These are phyloP conservation scores for Erigeron canadensis DNA, from an alignment of 129 eudicot species.

Conservation along the genomic window DNA sequence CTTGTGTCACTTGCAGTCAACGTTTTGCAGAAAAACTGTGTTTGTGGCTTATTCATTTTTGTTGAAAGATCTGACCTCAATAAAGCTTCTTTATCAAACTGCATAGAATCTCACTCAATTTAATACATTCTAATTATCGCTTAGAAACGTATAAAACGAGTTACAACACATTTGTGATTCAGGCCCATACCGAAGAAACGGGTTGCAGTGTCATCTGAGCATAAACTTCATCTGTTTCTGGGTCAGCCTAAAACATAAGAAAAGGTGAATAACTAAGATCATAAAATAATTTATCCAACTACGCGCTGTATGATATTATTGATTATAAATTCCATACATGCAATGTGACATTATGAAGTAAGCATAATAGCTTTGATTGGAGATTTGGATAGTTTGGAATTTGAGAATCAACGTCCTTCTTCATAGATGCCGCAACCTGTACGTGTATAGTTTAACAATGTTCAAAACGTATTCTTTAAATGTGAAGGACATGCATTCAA, in stretches of 20 bases:
- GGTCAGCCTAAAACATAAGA: slow-evolving; percentile 66
- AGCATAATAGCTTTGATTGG: slow-evolving; percentile 81
- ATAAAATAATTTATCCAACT: background rate
- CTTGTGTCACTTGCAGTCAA: slow-evolving; percentile 99
- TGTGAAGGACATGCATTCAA: background rate
- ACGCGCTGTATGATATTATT: background rate
- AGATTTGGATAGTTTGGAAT: slow-evolving; percentile 92
- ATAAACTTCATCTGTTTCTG: slow-evolving; percentile 96
- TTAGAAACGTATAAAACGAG: slow-evolving; percentile 7
- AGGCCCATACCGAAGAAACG: slow-evolving; percentile 69
- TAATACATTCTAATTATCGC: slow-evolving; percentile 6
- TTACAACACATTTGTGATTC: background rate
- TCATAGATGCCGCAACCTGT: slow-evolving; percentile 98
- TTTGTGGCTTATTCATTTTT: slow-evolving; percentile 78
- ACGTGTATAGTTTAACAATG: slow-evolving; percentile 8
- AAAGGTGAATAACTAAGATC: background rate
- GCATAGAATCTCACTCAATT: slow-evolving; percentile 27
- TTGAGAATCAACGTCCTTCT: slow-evolving; percentile 87
- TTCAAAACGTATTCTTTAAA: background rate
- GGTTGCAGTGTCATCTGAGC: slow-evolving; percentile 99
- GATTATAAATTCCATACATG: slow-evolving; percentile 48
- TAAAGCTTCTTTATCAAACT: slow-evolving; percentile 93
- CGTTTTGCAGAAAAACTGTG: slow-evolving; percentile 92
- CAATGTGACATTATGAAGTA: slow-evolving; percentile 75
- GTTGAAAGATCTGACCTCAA: slow-evolving; percentile 81